Conservation (phyloP, 768 basidiomycete species). For the Amylocystis lapponica region DNA sequence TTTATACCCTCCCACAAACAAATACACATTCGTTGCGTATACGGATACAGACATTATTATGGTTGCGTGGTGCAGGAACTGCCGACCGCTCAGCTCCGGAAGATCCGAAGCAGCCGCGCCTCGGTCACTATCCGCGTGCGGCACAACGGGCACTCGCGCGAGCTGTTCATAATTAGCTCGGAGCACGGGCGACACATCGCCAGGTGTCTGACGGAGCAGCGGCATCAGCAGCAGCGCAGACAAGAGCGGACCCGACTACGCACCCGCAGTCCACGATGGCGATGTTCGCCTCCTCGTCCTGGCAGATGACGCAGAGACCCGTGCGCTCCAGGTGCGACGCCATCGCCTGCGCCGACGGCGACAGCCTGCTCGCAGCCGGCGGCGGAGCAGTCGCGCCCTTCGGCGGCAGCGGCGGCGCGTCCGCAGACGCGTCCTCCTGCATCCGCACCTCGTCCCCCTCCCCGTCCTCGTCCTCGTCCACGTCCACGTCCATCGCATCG, state of each 20-base stretch:
- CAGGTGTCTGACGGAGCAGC: conserved; percentile 50
- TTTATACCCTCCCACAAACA: too few species aligned
- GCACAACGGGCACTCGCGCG: conserved; percentile 87
- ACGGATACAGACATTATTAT: too few species aligned
- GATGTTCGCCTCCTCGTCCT: conserved; percentile 91
- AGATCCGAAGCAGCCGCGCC: conserved; percentile 74
- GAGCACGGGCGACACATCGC: conserved; percentile 76
- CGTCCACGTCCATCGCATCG: background rate
- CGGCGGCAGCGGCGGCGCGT: conserved; percentile 11
- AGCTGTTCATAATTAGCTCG: conserved; percentile 71
- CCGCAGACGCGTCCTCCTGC: conserved; percentile 2
- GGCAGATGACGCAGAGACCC: conserved; percentile 87
- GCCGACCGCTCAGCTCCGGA: conserved; percentile 43
- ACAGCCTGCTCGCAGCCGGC: conserved; percentile 23
- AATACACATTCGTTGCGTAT: too few species aligned
- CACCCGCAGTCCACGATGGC: conserved; percentile 94
- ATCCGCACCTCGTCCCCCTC: conserved; percentile 2
- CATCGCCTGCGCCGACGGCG: conserved; percentile 35
- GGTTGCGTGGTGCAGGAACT: too few species aligned
- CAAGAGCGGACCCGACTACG: conserved; percentile 21
- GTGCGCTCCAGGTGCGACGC: conserved; percentile 49
- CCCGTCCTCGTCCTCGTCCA: background rate
- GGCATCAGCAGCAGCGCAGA: background rate
- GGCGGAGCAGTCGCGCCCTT: conserved; percentile 16
- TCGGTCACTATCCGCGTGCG: conserved; percentile 85